These are phyloP conservation scores for Exsudoporus frostii DNA, from an alignment of 768 basidiomycete genomes.

Conservation along the genomic window DNA sequence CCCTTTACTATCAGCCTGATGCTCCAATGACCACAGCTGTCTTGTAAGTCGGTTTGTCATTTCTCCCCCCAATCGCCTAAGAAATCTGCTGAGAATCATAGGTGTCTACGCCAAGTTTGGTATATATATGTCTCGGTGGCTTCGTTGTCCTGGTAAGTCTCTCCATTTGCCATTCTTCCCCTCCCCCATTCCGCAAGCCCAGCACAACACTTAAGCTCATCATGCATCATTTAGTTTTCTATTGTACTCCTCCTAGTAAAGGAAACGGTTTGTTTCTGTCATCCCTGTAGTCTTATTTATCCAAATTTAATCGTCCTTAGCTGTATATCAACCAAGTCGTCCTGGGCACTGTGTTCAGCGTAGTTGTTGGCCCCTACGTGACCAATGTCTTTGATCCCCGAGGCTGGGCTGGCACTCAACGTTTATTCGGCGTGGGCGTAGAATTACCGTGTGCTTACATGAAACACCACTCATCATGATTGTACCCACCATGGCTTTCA, in stretches of 20 bases:
- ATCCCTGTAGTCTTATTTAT: not conserved
- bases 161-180: not conserved
- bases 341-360: constrained; percentile 70
- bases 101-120: constrained; percentile 51
- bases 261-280: constrained; percentile 55
- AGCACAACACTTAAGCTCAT: not conserved
- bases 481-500: constrained; percentile 80
- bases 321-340: constrained; percentile 93
- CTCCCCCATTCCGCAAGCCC: not conserved
- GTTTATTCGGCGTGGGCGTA: constrained; percentile 93
- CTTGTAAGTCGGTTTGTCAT: constrained; percentile 24
- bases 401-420: constrained; percentile 64
- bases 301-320: constrained; percentile 33
- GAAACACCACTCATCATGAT: constrained; percentile 70
- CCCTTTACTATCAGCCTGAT: no score
- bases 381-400: constrained; percentile 74
- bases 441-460: constrained; percentile 89
- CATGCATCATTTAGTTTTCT: constrained; percentile 56
- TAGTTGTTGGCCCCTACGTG: constrained; percentile 67
- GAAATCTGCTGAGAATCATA: constrained; percentile 32
- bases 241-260: constrained; percentile 79
- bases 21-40: constrained; percentile 24
- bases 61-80: not conserved
- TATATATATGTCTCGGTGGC: constrained; percentile 63
- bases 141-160: constrained; percentile 45